Evolutionary conservation across 371 early-diverging fungal genomes (phyloP).

Genomic region (Zychaea mexicana): DNA sequence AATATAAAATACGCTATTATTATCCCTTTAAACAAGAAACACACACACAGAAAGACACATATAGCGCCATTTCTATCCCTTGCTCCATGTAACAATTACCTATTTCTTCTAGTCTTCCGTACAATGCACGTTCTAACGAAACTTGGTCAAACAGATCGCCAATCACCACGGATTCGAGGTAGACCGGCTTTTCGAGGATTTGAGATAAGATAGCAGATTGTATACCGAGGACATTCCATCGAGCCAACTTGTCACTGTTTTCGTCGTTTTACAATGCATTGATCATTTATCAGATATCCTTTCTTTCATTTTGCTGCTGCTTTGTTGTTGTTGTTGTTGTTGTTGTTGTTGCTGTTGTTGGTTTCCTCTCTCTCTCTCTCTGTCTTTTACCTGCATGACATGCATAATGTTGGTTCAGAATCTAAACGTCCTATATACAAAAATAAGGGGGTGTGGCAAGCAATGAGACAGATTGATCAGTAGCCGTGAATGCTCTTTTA

Average conservation of each 20-base stretch:
- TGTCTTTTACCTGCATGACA: constrained; percentile 77
- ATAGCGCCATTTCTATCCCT: too few relatives aligned
- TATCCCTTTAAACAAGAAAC: too few relatives aligned
- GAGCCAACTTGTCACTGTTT: constrained; percentile 81
- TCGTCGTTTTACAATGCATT: background rate
- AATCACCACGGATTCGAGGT: constrained; percentile 63
- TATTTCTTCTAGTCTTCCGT: constrained; percentile 40
- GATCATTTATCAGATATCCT: too few relatives aligned
- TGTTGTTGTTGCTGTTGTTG: too few relatives aligned
- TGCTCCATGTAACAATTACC: background rate
- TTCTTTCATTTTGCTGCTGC: too few relatives aligned
- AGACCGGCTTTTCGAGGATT: constrained; percentile 62
- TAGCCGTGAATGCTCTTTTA: too few relatives aligned
- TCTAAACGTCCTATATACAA: constrained; percentile 61
- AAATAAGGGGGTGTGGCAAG: background rate
- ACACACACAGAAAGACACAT: too few relatives aligned
- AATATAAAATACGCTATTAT: too few relatives aligned
- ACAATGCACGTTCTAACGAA: constrained; percentile 68
- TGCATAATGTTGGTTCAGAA: constrained; percentile 76
- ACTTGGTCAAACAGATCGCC: constrained; percentile 67
- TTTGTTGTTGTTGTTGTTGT: too few relatives aligned
- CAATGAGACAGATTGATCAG: too few relatives aligned
- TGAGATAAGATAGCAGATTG: constrained; percentile 67
- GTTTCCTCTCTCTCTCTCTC: background rate
- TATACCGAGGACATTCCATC: constrained; percentile 82